Evolutionary conservation across 352 stramenopile genomes (phyloP), one percentile per base, ranked within the genome.

Genomic region (Pythium biforme): DNA sequence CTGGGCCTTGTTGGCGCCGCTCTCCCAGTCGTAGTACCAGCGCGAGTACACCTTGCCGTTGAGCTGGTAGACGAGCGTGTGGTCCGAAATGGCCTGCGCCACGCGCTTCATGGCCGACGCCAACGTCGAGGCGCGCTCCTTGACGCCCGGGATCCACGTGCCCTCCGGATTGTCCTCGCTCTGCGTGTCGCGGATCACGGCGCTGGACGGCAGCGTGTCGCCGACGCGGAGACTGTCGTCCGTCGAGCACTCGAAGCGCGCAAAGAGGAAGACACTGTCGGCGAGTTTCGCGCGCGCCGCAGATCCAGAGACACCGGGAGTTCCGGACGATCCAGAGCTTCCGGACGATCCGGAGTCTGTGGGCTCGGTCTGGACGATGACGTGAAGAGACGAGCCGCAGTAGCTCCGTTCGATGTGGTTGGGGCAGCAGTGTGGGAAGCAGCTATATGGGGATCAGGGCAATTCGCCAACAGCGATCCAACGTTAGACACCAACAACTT

Each of bases 111-210:
- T 62, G 22, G 61, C 47, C 2, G 61, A 57, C 20, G 66, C 14
- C 22, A 81, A 41, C 2, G 59, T 60, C 1, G 74, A 75, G 10
- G 73, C 74, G 4, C 76, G 74, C 55, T 89, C 81, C n/a, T 73
- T 63, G 0, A 74, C 45, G 2, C 77, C 79, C 0, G 75, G 66
- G 45, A 90, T 84, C 81, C 81, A 90, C 33, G 72, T 66, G 2
- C 81, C 76, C 19, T 87, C 77, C 5, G 81, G 64, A 56, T 89
- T 88, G 41, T 64, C 74, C 27, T 89, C 79, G 8, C 67, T 81
- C 61, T 90, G 81, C 27, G 70, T 69, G 12, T 43, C 63, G 3
- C 41, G 55, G 7, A 66, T 52, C 19, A 90, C 73, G 25, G 63
- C 69, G 31, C 70, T 64, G 27, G 83, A 67, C 7, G 81, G 60